phyloP scores from a whole-genome alignment of 345 rosid species.

The Populus nigra region DNA sequence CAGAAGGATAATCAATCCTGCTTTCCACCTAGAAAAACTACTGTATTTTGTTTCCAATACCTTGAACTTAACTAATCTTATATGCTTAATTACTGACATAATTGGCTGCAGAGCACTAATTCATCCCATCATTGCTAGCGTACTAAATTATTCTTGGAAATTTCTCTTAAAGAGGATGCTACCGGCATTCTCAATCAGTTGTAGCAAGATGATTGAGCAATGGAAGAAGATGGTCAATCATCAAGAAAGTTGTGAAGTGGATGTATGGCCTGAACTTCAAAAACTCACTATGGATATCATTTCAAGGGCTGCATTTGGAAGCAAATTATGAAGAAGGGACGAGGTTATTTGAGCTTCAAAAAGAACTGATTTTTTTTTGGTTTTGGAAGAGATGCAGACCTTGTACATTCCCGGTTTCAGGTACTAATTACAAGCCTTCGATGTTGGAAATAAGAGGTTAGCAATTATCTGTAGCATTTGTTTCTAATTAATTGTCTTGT shows the following conservation, averaged over 20 bases:
- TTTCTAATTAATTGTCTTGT: background rate
- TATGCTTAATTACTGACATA: too few species aligned
- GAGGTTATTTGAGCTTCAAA: slow-evolving; percentile 43
- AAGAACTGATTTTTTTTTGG: slow-evolving; percentile 23
- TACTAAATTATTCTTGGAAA: background rate
- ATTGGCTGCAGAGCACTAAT: too few species aligned
- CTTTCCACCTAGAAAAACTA: slow-evolving; percentile 41
- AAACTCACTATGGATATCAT: slow-evolving; percentile 43
- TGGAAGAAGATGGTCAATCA: slow-evolving; percentile 36
- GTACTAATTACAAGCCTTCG: slow-evolving; percentile 17
- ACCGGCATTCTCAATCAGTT: slow-evolving; percentile 34
- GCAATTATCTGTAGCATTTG: background rate
- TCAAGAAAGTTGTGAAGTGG: slow-evolving; percentile 38
- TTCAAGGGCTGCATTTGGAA: slow-evolving; percentile 50
- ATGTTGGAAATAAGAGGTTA: background rate
- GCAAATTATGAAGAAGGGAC: slow-evolving; percentile 53
- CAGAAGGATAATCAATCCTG: slow-evolving; percentile 44
- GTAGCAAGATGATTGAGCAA: slow-evolving; percentile 33
- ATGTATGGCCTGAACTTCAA: slow-evolving; percentile 48
- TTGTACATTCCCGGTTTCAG: slow-evolving; percentile 53
- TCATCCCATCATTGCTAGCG: background rate
- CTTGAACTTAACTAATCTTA: too few species aligned
- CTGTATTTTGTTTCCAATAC: background rate
- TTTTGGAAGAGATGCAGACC: slow-evolving; percentile 39
- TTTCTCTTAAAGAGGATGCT: slow-evolving; percentile 33